Percentiles rank a stretch among this genome's conserved stretches.
Conservation (phyloP, 352 stramenopile genomes). For the Elongisporangium prolatum region DNA sequence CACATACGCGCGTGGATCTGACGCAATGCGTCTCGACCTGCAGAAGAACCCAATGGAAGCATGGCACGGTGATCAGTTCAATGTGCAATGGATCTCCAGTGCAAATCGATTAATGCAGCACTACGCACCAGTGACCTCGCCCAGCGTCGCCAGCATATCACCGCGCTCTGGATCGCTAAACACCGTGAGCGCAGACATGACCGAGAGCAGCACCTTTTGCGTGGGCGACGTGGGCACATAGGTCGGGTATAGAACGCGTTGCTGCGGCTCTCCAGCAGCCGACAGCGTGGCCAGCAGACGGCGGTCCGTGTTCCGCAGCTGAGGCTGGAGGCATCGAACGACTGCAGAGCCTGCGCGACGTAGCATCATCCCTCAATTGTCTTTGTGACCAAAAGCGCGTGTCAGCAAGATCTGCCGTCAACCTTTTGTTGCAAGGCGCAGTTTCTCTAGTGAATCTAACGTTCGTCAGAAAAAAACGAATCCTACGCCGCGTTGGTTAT, state of each 20-base stretch:
- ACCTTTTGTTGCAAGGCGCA: neutral
- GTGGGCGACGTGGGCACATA: conserved; percentile 74
- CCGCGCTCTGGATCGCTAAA: conserved; percentile 90
- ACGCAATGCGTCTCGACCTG: conserved; percentile 78
- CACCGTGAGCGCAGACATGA: conserved; percentile 86
- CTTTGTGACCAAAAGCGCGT: neutral
- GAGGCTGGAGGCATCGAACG: neutral
- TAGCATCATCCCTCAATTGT: neutral
- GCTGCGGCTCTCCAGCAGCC: conserved; percentile 35
- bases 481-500: neutral
- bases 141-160: conserved; percentile 94
- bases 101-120: too few species aligned
- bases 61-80: neutral
- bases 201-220: conserved; percentile 86
- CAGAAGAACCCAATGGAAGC: neutral
- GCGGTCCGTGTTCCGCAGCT: neutral
- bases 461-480: neutral
- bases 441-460: neutral
- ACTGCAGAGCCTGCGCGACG: neutral
- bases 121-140: conserved; percentile 87
- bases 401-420: neutral
- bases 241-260: conserved; percentile 58
- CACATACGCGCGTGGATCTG: conserved; percentile 85
- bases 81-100: neutral
- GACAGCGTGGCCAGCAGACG: neutral